Base-by-base conservation (phyloP, 192 early-diverging fungal species). In the Coemansia sp. region DNA sequence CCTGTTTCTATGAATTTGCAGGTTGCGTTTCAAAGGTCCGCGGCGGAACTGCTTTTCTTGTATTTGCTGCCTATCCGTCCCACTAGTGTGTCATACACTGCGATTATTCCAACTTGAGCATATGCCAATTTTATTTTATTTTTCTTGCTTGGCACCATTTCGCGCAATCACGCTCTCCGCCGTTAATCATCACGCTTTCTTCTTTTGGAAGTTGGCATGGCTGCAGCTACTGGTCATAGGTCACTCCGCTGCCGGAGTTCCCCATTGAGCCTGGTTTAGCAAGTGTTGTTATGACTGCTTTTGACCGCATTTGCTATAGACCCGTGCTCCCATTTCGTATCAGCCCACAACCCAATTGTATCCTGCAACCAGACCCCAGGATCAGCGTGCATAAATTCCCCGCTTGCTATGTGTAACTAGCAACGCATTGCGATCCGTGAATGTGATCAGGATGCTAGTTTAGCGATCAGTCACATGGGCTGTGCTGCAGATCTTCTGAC, bases 401-500 rank as follows among this genome's bases (percentile, higher is more conserved):
- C n/a, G 48, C n/a, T 8, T 19, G 7, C n/a, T 49, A 9, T 5
- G 48, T 19, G 19, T 49, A 49, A 49, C 48, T 21, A 19, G 17
- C 48, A 19, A 2, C 15, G 47, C 47, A 49, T n/a, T 3, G 41
- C 41, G 11, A 45, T 45, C 41, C 14, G 41, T 15, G 41, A 45
- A 45, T 15, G 15, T 45, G 48, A n/a, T 19, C 15, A 19, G 48
- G n/a, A 7, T n/a, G 15, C 15, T n/a, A 17, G 48, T 4, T 19
- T 17, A 49, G 48, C 48, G 19, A 49, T 49, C 48, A 56, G 24
- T 56, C 54, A 56, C 54, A 56, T 27, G 54, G 21, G 7, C 48
- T 49, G 8, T 14, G 24, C n/a, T 25, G 53, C 15, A 27, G 27
- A 55, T 25, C 23, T n/a, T 32, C 27, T 55, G 53, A 32, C 53